These are phyloP conservation scores for Phaffomyces antillensis DNA, from an alignment of 805 yeast genomes.

Conservation along the genomic window DNA sequence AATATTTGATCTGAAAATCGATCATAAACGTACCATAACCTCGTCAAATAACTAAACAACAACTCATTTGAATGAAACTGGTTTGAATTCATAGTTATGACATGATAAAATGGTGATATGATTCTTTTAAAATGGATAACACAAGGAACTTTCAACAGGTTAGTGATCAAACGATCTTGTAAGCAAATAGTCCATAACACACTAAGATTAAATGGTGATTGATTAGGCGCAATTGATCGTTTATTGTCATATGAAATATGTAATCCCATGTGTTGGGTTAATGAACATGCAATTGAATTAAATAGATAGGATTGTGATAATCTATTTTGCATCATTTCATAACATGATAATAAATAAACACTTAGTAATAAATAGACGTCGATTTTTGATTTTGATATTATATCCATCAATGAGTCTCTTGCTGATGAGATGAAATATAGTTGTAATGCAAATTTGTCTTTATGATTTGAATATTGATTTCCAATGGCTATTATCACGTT, in stretches of 20 bases:
- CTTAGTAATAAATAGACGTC: conserved; percentile 22
- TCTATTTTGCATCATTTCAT: conserved; percentile 26
- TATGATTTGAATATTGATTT: conserved; percentile 15
- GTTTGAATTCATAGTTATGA: conserved; percentile 6
- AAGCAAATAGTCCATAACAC: conserved; percentile 26
- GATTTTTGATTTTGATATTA: conserved; percentile 8
- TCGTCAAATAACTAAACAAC: conserved; percentile 20
- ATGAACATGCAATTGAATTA: conserved; percentile 26
- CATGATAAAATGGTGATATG: conserved; percentile 25
- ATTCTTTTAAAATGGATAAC: conserved; percentile 29
- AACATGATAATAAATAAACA: conserved; percentile 22
- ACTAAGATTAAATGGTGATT: conserved; percentile 6
- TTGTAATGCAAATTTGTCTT: conserved; percentile 5
- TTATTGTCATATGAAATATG: neutral
- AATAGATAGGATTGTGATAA: conserved; percentile 26
- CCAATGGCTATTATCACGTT: conserved; percentile 22
- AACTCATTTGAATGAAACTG: conserved; percentile 17
- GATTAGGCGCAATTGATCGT: neutral
- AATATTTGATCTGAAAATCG: conserved; percentile 29
- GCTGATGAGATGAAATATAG: conserved; percentile 22
- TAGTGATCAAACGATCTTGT: conserved; percentile 26
- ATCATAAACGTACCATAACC: conserved; percentile 27
- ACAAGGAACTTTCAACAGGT: conserved; percentile 23
- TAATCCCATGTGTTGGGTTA: conserved; percentile 28
- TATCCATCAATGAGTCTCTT: conserved; percentile 18